A percentile compares a stretch with the other conserved stretches of the same genome.
Conservation (phyloP, 1,139 yeast species). For the Scheffersomyces segobiensis region DNA sequence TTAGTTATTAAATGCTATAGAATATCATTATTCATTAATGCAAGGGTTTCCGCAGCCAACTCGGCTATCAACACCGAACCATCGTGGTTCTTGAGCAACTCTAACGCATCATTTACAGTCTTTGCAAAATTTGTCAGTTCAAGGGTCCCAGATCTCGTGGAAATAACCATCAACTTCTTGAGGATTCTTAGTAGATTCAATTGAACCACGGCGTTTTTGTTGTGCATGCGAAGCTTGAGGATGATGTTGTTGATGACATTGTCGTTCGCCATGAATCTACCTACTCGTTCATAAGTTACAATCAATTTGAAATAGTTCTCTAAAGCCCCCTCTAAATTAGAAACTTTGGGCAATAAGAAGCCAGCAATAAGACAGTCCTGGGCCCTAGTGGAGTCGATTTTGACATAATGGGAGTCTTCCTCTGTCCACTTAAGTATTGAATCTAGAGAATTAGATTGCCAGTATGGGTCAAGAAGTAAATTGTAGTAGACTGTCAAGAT, state of each 20-base stretch:
- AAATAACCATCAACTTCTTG: constrained; percentile 19
- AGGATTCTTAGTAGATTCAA: constrained; percentile 36
- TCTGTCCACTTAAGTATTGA: constrained; percentile 48
- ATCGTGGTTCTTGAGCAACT: constrained; percentile 20
- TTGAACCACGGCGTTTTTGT: constrained; percentile 39
- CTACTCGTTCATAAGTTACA: constrained; percentile 19
- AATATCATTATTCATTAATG: background rate
- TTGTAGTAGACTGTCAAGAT: constrained; percentile 49
- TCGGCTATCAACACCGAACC: constrained; percentile 40
- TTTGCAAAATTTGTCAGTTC: constrained; percentile 2
- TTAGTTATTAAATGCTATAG: background rate
- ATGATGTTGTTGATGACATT: constrained; percentile 29
- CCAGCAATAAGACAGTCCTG: constrained; percentile 38
- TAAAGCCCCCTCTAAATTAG: constrained; percentile 42
- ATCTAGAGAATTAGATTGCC: constrained; percentile 72
- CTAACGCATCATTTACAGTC: constrained; percentile 13
- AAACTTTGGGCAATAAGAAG: constrained; percentile 38
- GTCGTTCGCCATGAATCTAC: constrained; percentile 26
- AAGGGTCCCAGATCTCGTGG: constrained; percentile 5
- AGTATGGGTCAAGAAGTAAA: constrained; percentile 58
- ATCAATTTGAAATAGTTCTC: constrained; percentile 41
- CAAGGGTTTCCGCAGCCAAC: constrained; percentile 29
- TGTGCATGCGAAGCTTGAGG: constrained; percentile 27
- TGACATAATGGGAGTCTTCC: constrained; percentile 25
- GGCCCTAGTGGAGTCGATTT: constrained; percentile 29